Conservation (phyloP, 2,329 filamentous ascomycete genomes). For the Ascochyta koolunga region DNA sequence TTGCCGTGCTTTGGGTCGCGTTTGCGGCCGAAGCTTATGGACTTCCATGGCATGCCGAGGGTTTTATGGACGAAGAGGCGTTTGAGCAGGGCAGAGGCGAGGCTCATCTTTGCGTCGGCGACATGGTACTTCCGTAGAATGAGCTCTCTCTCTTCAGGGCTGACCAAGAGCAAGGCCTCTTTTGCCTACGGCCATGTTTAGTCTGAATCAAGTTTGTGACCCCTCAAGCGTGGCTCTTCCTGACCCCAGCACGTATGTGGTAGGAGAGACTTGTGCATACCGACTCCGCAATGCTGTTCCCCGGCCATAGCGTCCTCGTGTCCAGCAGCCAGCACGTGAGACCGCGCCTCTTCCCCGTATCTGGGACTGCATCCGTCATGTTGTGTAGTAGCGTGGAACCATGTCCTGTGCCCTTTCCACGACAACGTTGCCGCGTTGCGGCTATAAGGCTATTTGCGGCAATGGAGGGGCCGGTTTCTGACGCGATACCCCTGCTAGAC, state of each 20-base stretch:
- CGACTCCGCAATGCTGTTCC: conserved; percentile 48
- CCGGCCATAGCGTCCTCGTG: conserved; percentile 55
- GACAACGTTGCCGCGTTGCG: not conserved
- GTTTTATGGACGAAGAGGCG: conserved; percentile 69
- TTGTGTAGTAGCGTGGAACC: conserved; percentile 2
- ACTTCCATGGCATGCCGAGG: conserved; percentile 65
- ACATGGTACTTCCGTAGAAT: conserved; percentile 69
- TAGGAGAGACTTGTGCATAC: not conserved
- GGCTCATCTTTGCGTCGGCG: conserved; percentile 74
- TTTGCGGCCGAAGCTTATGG: conserved; percentile 62
- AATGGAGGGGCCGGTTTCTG: conserved; percentile 19
- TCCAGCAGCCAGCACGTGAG: conserved; percentile 58
- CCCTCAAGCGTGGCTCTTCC: not conserved
- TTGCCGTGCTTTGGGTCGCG: conserved; percentile 59
- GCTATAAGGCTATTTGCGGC: conserved; percentile 25
- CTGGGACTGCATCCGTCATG: conserved; percentile 22
- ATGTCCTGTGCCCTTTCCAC: not conserved
- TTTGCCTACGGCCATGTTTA: conserved; percentile 44
- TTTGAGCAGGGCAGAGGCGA: conserved; percentile 76
- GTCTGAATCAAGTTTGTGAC: conserved; percentile 16
- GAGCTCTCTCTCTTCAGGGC: conserved; percentile 60
- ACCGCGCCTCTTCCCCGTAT: conserved; percentile 15
- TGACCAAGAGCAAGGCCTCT: conserved; percentile 51
- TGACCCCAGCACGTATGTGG: not conserved
- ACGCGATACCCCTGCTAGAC: not conserved